These are phyloP conservation scores for Protomyces lactucae-debilis DNA, from an alignment of 1,139 yeast species.

Conservation along the genomic window DNA sequence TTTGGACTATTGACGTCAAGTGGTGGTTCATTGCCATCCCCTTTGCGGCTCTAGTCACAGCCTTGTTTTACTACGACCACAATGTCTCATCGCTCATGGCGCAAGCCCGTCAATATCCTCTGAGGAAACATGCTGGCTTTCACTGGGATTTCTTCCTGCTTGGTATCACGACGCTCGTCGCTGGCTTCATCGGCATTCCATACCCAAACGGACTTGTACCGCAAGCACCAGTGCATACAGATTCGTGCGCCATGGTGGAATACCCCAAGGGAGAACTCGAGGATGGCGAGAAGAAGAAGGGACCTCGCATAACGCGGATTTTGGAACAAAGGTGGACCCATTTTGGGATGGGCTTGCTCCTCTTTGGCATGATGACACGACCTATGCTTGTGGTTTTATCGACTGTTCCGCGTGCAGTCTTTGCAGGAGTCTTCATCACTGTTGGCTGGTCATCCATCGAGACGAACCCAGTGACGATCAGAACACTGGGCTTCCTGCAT, in stretches of 20 bases:
- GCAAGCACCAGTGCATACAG: conserved; percentile 92
- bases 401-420: conserved; percentile 86
- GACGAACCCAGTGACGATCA: conserved; percentile 58
- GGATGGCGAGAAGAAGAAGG: conserved; percentile 34
- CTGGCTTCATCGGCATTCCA: conserved; percentile 86
- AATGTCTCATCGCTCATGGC: conserved; percentile 91
- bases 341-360: conserved; percentile 74
- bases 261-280: conserved; percentile 2
- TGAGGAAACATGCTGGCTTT: conserved; percentile 79
- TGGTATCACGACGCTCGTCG: conserved; percentile 78
- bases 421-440: conserved; percentile 85
- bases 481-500: conserved; percentile 60
- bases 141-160: conserved; percentile 87
- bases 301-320: conserved; percentile 6
- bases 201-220: conserved; percentile 96
- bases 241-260: conserved; percentile 62
- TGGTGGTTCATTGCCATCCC: conserved; percentile 87
- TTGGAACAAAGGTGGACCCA: conserved; percentile 84
- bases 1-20: conserved; percentile 68
- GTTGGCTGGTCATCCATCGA: conserved; percentile 84
- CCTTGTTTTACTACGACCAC: conserved; percentile 87
- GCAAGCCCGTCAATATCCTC: conserved; percentile 73
- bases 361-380: conserved; percentile 81
- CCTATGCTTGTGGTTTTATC: conserved; percentile 79
- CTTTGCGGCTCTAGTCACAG: conserved; percentile 77